Conservation (phyloP, 2,329 filamentous ascomycete species). For the Fusarium virguliforme region DNA sequence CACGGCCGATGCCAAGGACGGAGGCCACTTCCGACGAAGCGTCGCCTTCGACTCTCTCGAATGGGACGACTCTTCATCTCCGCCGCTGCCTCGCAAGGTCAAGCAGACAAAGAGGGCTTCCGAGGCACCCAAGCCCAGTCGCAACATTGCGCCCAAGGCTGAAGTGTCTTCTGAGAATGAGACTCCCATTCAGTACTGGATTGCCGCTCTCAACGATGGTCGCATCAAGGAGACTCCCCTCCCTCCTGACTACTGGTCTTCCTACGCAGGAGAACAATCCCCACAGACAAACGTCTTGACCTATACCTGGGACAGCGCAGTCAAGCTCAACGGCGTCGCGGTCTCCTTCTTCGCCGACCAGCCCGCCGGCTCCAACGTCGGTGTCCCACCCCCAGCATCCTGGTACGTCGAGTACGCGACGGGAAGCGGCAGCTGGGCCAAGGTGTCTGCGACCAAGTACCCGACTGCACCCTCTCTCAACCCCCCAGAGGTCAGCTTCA, state of each 20-base stretch:
- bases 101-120: slow-evolving; percentile 51
- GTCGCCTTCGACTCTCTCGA: slow-evolving; percentile 55
- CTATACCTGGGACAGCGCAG: slow-evolving; percentile 52
- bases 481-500: slow-evolving; percentile 17
- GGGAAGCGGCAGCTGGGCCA: slow-evolving; percentile 40
- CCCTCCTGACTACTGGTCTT: slow-evolving; percentile 59
- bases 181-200: slow-evolving; percentile 59
- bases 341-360: slow-evolving; percentile 55
- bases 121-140: slow-evolving; percentile 47
- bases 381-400: slow-evolving; percentile 51
- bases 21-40: slow-evolving; percentile 57
- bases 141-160: slow-evolving; percentile 55
- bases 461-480: slow-evolving; percentile 7
- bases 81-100: slow-evolving; percentile 52
- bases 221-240: slow-evolving; percentile 53
- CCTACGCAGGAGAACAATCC: slow-evolving; percentile 53
- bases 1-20: slow-evolving; percentile 55
- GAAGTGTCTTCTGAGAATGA: slow-evolving; percentile 44
- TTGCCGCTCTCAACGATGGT: slow-evolving; percentile 55
- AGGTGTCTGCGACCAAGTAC: slow-evolving; percentile 10
- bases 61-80: slow-evolving; percentile 53
- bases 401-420: slow-evolving; percentile 52
- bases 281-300: slow-evolving; percentile 53
- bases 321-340: slow-evolving; percentile 52
- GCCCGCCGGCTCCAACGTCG: slow-evolving; percentile 50